Evolutionary conservation across 2,329 filamentous ascomycete species (phyloP), one percentile per base, ranked within the genome.

Genomic region (Pseudogymnoascus sp.): DNA sequence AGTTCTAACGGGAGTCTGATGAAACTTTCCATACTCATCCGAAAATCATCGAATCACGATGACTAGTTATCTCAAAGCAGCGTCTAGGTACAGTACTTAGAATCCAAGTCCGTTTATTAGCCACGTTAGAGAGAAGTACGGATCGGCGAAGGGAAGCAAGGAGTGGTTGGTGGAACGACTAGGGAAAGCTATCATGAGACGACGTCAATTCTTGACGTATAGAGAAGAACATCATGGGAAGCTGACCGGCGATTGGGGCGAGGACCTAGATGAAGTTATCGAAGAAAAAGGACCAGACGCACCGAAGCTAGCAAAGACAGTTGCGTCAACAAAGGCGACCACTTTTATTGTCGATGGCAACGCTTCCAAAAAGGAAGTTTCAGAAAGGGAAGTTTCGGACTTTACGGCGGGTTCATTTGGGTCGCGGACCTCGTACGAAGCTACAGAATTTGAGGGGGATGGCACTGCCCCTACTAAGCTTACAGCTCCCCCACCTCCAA

Each of bases 181-280:
- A 5, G 73, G 73, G 1, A 70, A 68, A 18, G 69, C 69, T 0
- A 73, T 73, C 23, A 69, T 72, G 4, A 68, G 70, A 53, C 65
- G 73, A 28, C 66, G 73, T 7, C 69, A 73, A 35, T 74, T 67
- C 35, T 61, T 74, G 18, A 68, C 65, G 14, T 75, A 74, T 62
- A 67, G 69, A 11, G 62, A 69, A 18, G 69, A 73, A 3, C 73
- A 74, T 50, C 64, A 69, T 47, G 64, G 62, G 33, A 71, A 67
- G 16, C 23, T 70, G 0, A 56, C 67, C 0, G 60, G 62, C 31
- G 65, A 67, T 38, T 67, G 66, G 64, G 65, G 65, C 18, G 50
- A 53, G 16, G n/a, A 40, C 18, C 42, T 44, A 40, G 35, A 67
- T 14, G 63, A 66, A 16, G 16, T 16, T 42, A 7, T 40, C n/a